Base-by-base conservation (phyloP, 2,329 filamentous ascomycete genomes). In the Penicillium hordei region DNA sequence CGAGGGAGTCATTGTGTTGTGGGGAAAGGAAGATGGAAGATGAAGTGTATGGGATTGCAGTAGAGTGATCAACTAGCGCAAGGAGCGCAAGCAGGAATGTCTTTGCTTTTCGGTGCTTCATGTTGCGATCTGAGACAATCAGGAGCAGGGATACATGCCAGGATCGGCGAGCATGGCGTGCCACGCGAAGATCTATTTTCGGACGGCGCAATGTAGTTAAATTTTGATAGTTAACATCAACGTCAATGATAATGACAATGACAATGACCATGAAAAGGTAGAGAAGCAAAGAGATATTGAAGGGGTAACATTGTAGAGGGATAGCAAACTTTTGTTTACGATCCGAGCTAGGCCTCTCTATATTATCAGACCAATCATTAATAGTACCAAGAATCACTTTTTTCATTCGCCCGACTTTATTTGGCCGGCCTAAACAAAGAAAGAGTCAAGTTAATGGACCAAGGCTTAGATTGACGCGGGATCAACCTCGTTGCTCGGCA, bases 1-100 rank as follows among this genome's bases (percentile, higher is more conserved):
- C 86, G 33, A 84, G 71, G 19, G 84, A 79, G 23, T 77, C 73
- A 60, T 82, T 79, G 52, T 79, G 72, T 57, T 75, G 69, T 7
- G 82, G 79, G 17, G 76, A 74, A 45, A 86, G 81, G 57, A 93
- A 82, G 52, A 95, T 82, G 31, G 84, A 86, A 0, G 91, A 91
- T 3, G 91, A 89, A 55, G 87, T 86, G 78, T 95, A 96, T 27
- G 91, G 91, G 52, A 91, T 81, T 48, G 78, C 72, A 40, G 77
- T 76, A 52, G 67, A 62, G 34, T 62, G 52, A 6, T 60, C 25
- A 51, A 67, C 29, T 12, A 69, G 52, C 46, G 68, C 64, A 50
- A 72, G 52, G 10, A 66, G 56, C 2, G 45, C 46, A 21, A 61
- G 42, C 23, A 48, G 19, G 33, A 64, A 55, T 48, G 48, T 57